Conservation (phyloP, 108 stramenopile genomes). For the Nitzschia sp. region DNA sequence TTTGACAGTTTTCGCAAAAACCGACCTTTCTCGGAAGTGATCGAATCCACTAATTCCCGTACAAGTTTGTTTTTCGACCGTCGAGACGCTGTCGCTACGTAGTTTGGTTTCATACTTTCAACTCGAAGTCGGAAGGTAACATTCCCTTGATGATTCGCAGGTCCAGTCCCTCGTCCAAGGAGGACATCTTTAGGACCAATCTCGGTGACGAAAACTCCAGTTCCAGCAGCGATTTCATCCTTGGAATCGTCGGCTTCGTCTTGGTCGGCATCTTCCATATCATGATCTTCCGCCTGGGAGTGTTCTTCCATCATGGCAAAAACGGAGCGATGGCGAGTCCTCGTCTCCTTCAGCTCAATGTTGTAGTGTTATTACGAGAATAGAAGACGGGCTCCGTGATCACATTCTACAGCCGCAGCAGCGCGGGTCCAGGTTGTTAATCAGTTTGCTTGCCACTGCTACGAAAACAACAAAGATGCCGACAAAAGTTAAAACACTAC, state of each 20-base stretch:
- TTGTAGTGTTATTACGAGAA: no score
- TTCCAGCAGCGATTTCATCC: neutral
- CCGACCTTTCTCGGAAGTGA: slow-evolving; percentile 41
- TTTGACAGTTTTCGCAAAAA: slow-evolving; percentile 44
- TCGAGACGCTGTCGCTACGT: slow-evolving; percentile 37
- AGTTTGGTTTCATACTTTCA: slow-evolving; percentile 19
- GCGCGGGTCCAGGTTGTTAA: no score
- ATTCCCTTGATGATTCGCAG: slow-evolving; percentile 31
- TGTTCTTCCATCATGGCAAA: no score
- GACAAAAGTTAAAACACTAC: no score
- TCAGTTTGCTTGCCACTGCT: no score
- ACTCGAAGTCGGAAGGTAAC: slow-evolving; percentile 25
- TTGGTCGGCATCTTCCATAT: neutral
- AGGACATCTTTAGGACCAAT: slow-evolving; percentile 26
- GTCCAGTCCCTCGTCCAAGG: slow-evolving; percentile 32
- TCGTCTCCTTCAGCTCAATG: no score
- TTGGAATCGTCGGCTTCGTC: neutral
- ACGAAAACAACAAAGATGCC: no score
- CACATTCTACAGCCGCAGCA: no score
- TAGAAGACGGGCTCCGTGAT: no score
- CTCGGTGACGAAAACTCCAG: slow-evolving; percentile 13
- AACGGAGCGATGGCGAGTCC: no score
- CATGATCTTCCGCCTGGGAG: neutral
- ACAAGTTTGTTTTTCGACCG: slow-evolving; percentile 45
- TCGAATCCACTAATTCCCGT: slow-evolving; percentile 25